Evolutionary conservation across 2,329 filamentous ascomycete species (phyloP), one percentile per base, ranked within the genome.

Genomic region (Pezicula rhizophila): DNA sequence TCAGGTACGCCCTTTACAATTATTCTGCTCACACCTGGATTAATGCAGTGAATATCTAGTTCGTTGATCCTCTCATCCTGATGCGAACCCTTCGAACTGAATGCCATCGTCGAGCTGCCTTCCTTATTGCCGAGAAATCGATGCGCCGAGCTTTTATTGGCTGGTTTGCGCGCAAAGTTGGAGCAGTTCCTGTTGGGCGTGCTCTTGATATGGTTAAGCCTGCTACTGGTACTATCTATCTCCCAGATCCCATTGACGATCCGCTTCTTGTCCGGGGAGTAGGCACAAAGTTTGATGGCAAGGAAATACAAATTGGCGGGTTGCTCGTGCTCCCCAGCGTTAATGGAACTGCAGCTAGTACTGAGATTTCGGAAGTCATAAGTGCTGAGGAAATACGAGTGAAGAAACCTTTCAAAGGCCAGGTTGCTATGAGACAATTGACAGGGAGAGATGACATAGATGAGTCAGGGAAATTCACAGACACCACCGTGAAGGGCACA

Each of bases 61-160:
- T 99, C 60, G 91, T 97, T 64, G 93, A 99, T 64, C 92, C 90
- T 47, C 78, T 99, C 45, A 87, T 97, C 57, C 79, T 99, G 46
- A 95, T 96, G 80, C 85, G 91, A 56, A 89, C 90, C 12, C 80
- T 97, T 50, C 87, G 89, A 56, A 85, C 53, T 64, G 91, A 96
- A 71, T 86, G 90, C 47, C 84, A 86, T 57, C 87, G 93, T 57
- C 88, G 93, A 47, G 89, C 96, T 50, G 89, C 90, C 46, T 91
- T 95, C 63, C 80, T 99, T 44, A 93, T 96, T 53, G 93, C 93
- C 18, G 91, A 95, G 60, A 97, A 96, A 66, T 96, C 91, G 2
- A 95, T 97, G 70, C 83, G 89, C 61, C 84, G 92, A 60, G 80
- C 71, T 65, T 95, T 97, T 64, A 90, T 99, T 61, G 93, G 93